Evolutionary conservation across 768 basidiomycete species (phyloP).

Genomic region (Cystofilobasidium ferigula): DNA sequence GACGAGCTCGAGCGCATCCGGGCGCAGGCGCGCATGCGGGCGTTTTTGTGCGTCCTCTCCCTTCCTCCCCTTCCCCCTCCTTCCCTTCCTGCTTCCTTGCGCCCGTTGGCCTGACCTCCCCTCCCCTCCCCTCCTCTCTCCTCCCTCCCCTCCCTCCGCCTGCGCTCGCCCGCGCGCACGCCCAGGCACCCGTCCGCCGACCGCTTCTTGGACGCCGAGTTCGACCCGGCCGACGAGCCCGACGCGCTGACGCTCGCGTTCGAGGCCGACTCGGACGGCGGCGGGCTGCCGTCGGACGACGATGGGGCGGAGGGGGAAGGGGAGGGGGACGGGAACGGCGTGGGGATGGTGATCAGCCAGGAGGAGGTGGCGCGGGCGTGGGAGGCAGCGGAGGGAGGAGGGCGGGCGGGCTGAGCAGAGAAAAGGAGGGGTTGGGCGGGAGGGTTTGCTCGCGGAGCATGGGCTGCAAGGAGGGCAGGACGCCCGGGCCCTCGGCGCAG

Average conservation of each 20-base stretch:
- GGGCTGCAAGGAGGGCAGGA: too few species aligned
- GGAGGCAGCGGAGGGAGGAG: not conserved
- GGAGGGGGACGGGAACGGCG: not conserved
- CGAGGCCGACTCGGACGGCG: not conserved
- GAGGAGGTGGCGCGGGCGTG: constrained; percentile 3
- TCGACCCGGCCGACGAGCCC: constrained; percentile 1
- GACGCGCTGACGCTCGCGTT: not conserved
- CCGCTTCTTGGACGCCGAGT: constrained; percentile 31
- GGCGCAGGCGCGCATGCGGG: not conserved
- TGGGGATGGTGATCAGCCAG: not conserved
- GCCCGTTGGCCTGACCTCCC: too few species aligned
- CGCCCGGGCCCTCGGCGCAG: too few species aligned
- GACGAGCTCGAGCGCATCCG: constrained; percentile 7
- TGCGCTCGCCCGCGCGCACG: too few species aligned
- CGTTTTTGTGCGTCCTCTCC: not conserved
- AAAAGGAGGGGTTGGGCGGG: too few species aligned
- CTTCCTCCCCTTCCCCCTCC: not conserved
- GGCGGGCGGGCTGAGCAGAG: not conserved
- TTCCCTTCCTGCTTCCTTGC: constrained; percentile 40
- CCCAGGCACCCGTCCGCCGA: constrained; percentile 50
- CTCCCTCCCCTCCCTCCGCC: too few species aligned
- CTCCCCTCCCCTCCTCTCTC: constrained; percentile 51
- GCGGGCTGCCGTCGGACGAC: too few species aligned
- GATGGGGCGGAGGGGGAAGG: not conserved
- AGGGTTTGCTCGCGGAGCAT: too few species aligned